Evolutionary conservation across 2,329 filamentous ascomycete species (phyloP).

Genomic region (Nannizziopsis arthrosporioides): DNA sequence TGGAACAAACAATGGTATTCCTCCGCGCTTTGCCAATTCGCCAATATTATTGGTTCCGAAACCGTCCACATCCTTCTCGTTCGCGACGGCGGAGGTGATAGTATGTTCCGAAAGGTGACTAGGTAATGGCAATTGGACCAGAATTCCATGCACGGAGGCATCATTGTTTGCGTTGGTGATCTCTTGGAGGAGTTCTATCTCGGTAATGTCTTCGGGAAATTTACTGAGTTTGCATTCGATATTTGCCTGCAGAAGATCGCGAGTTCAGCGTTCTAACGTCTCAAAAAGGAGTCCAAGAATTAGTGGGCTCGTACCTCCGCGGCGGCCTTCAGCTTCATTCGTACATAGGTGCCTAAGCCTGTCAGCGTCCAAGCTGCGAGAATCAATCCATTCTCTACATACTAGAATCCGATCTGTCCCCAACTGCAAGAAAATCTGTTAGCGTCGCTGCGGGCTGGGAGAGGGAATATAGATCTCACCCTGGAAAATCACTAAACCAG

Average conservation of each 20-base stretch:
- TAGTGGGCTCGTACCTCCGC: conserved; percentile 54
- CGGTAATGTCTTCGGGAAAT: conserved; percentile 66
- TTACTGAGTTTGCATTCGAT: conserved; percentile 80
- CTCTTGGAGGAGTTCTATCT: conserved; percentile 73
- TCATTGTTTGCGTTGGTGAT: conserved; percentile 80
- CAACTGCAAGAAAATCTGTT: conserved; percentile 47
- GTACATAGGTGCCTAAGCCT: conserved; percentile 79
- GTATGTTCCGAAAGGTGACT: conserved; percentile 80
- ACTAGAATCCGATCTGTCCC: conserved; percentile 87
- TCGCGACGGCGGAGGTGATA: conserved; percentile 78
- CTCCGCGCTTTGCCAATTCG: conserved; percentile 90
- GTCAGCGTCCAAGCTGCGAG: conserved; percentile 6
- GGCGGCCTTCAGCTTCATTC: conserved; percentile 98
- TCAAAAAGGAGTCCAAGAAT: neutral
- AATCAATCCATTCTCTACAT: conserved; percentile 29
- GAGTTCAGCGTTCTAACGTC: neutral
- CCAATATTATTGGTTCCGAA: conserved; percentile 92
- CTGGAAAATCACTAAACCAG: conserved; percentile 88
- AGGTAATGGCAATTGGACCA: conserved; percentile 87
- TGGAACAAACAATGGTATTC: conserved; percentile 75
- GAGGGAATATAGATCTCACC: conserved; percentile 38
- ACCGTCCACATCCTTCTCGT: conserved; percentile 95
- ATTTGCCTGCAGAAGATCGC: conserved; percentile 51
- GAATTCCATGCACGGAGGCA: conserved; percentile 72
- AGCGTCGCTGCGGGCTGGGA: neutral